These are phyloP conservation scores for Echinosophora koreensis DNA, from an alignment of 306 rosid genomes.

Conservation along the genomic window DNA sequence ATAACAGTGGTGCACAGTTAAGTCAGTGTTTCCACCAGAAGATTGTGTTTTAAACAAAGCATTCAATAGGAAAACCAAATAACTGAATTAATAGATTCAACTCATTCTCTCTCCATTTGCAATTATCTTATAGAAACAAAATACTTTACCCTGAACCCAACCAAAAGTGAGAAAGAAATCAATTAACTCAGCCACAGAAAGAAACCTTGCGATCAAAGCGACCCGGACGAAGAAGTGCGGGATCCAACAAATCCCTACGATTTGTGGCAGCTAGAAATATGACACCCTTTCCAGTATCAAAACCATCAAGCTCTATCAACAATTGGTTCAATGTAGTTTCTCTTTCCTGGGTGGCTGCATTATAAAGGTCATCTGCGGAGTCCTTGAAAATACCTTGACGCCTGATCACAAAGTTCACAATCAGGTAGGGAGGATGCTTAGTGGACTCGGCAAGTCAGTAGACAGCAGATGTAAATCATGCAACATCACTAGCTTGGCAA, in stretches of 20 bases:
- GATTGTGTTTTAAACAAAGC: constrained; percentile 29
- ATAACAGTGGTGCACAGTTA: constrained; percentile 8
- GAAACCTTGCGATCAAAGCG: constrained; percentile 98
- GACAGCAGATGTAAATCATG: constrained; percentile 44
- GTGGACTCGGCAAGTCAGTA: constrained; percentile 38
- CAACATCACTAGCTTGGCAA: constrained; percentile 38
- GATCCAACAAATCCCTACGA: constrained; percentile 96
- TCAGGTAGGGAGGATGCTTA: constrained; percentile 40
- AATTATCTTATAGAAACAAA: constrained; percentile 14
- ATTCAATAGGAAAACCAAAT: constrained; percentile 39
- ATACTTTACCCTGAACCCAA: constrained; percentile 31
- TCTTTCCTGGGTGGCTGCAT: constrained; percentile 99
- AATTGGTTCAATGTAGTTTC: constrained; percentile 98
- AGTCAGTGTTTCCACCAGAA: constrained; percentile 20
- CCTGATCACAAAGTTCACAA: constrained; percentile 63
- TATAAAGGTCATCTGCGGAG: constrained; percentile 73
- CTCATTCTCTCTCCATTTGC: constrained; percentile 33
- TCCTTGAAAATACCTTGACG: constrained; percentile 98
- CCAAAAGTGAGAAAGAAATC: constrained; percentile 40
- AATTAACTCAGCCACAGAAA: constrained; percentile 46
- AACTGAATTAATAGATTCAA: neutral
- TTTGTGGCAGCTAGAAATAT: constrained; percentile 97
- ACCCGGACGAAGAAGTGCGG: constrained; percentile 99
- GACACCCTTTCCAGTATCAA: constrained; percentile 99
- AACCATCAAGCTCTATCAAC: constrained; percentile 96